Percentiles rank a stretch among this genome's conserved stretches.
phyloP scores from a whole-genome alignment of 495 filamentous ascomycete genomes.

The Aspergillus mulundensis region DNA sequence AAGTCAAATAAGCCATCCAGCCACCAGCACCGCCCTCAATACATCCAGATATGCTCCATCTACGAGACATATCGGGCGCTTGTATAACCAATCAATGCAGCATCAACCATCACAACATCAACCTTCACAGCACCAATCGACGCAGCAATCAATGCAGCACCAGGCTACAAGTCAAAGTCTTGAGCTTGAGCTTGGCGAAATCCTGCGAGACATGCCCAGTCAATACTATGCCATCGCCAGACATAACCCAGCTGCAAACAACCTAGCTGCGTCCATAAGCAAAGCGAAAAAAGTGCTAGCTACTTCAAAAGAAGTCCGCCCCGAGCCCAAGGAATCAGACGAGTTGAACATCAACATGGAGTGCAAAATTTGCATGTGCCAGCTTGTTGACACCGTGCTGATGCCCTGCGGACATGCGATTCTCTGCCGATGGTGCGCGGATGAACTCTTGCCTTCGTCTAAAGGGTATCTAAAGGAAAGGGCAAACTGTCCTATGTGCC shows the following conservation, averaged over 20 bases:
- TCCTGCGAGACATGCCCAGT: slow-evolving; percentile 11
- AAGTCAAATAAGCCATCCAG: background rate
- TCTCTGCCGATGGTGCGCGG: slow-evolving; percentile 43
- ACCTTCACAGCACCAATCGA: too few species aligned
- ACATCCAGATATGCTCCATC: background rate
- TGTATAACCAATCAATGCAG: too few species aligned
- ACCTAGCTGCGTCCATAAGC: background rate
- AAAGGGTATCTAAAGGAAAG: slow-evolving; percentile 11
- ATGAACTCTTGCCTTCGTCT: slow-evolving; percentile 19
- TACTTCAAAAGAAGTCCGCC: slow-evolving; percentile 22
- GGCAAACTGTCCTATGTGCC: slow-evolving; percentile 23
- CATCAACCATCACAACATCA: too few species aligned
- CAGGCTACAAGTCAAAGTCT: background rate
- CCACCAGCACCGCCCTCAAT: background rate
- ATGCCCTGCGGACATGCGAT: slow-evolving; percentile 56
- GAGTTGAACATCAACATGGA: slow-evolving; percentile 48
- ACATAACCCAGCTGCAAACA: background rate
- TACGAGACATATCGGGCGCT: background rate
- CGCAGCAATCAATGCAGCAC: background rate
- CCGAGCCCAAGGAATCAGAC: slow-evolving; percentile 42
- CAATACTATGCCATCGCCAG: slow-evolving; percentile 9
- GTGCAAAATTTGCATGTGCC: slow-evolving; percentile 53
- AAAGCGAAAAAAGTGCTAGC: slow-evolving; percentile 15
- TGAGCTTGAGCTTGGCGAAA: background rate
- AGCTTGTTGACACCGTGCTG: slow-evolving; percentile 50